Conservation (phyloP, 2,329 filamentous ascomycete genomes). For the Paracorniculantispora psalliotae region DNA sequence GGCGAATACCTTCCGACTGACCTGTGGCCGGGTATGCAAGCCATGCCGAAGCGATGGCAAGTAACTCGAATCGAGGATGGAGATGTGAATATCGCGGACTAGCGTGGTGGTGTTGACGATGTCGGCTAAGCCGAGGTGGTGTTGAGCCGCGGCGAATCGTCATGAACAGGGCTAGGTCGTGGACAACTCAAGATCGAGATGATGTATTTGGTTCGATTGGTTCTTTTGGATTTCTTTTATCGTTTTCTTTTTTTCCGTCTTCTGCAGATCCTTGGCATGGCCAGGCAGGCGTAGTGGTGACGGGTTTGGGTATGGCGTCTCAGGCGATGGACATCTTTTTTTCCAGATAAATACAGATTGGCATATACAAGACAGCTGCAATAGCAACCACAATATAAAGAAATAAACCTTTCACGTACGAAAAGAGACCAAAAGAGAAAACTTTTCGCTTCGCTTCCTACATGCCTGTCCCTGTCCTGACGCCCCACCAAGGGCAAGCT, state of each 20-base stretch:
- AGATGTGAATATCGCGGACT: conserved; percentile 11
- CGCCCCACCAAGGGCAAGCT: not conserved
- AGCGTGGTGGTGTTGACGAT: not conserved
- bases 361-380: conserved; percentile 3
- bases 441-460: not conserved
- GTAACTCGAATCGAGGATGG: conserved; percentile 36
- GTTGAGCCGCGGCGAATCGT: too few species aligned
- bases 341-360: conserved; percentile 10
- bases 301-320: not conserved
- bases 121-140: not conserved
- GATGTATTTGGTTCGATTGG: too few species aligned
- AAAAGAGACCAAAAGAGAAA: too few species aligned
- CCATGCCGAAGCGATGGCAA: conserved; percentile 49
- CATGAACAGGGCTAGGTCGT: too few species aligned
- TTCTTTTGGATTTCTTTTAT: too few species aligned
- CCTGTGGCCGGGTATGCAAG: conserved; percentile 74
- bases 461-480: not conserved
- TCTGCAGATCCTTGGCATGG: not conserved
- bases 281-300: not conserved
- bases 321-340: not conserved
- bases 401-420: too few species aligned
- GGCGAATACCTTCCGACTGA: conserved; percentile 84
- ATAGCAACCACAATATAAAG: not conserved
- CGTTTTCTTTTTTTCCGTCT: not conserved
- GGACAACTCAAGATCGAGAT: too few species aligned